Evolutionary conservation across 1,284 basidiomycete genomes (phyloP), one percentile per base, ranked within the genome.

Genomic region (Rhodotorula sp.): DNA sequence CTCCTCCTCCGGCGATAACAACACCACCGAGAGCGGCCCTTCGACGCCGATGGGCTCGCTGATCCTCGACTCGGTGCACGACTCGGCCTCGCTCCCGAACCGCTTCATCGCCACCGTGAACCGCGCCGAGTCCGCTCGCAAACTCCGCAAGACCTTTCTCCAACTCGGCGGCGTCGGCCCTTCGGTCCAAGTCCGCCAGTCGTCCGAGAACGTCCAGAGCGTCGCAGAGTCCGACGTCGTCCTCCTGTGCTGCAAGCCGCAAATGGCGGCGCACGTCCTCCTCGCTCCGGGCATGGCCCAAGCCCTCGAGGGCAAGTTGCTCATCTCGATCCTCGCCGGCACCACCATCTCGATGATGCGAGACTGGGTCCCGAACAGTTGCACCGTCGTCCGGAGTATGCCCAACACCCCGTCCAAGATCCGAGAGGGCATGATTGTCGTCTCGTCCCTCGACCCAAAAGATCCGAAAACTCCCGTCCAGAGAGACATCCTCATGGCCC

Each of bases 261-360:
- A 99, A 78, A 84, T 95, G 72, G 93, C 93, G 0, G 84, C 88
- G 62, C 79, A 83, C 31, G 91, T 99, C 75, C 84, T 99, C 28
- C 81, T 81, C 26, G 89, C 92, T 78, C 79, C 85, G 12, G 94
- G 93, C n/a, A 91, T 99, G 84, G 84, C 84, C 60, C 89, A 93
- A 68, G 95, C 93, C 1, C 84, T 99, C 57, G 86, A 88, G 49
- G 89, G 90, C 62, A 99, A 99, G 82, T 86, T 99, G 2, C 84
- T 99, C 70, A 91, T 98, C 80, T 97, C 95, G 76, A 98, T 99
- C 78, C 89, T 97, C 57, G 95, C 97, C 15, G 97, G 97, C 75
- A 89, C 97, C 8, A 95, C 91, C 23, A 92, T 98, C 76, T 78
- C 84, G 23, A 94, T 97, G 82, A 84, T 99, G 56, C 82, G 84